Evolutionary conservation across 768 basidiomycete genomes (phyloP), one percentile per base, ranked within the genome.

Genomic region (Kockovaella imperatae): DNA sequence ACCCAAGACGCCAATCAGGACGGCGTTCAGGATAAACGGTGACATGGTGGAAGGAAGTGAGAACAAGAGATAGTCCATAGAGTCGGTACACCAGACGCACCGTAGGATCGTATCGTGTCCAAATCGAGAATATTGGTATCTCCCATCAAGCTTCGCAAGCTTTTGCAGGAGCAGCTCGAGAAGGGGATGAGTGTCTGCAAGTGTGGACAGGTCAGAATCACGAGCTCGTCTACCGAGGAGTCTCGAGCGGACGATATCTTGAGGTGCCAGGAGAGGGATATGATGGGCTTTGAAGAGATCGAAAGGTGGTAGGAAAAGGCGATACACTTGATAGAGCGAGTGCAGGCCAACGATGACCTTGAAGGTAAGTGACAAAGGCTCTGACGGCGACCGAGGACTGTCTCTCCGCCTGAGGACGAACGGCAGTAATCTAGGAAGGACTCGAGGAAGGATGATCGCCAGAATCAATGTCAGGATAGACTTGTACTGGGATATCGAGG

Each of bases 121-220:
- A 47, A 53, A 65, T 45, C 59, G 52, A 14, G 52, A 34, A 45
- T 68, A 68, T 11, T 59, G 41, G 10, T 55, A 30, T 20, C 66
- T 52, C 28, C 51, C 59, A 26, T 64, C 62, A 26, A 68, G 41
- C 8, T 49, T 48, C 17, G 48, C 35, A 15, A 68, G 47, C 44
- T 56, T 59, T 17, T 53, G 45, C 4, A 62, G 32, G 3, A 68
- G 36, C 7, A 61, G 39, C 25, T 62, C 63, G 15, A 39, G 10
- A 30, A 48, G 40, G 17, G 48, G 52, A 28, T n/a, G 44, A 34
- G n/a, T 36, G 14, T 34, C 5, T 31, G 29, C 10, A 23, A 39
- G 34, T 23, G 35, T 28, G 28, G 42, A 17, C 18, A 21, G 17
- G 15, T 42, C 32, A 18, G 31, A 24, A 8, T 41, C 26, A 31